A percentile compares a stretch with the other conserved stretches of the same genome.
Conservation (phyloP, 2,329 filamentous ascomycete species). For the Claviceps sorghi region DNA sequence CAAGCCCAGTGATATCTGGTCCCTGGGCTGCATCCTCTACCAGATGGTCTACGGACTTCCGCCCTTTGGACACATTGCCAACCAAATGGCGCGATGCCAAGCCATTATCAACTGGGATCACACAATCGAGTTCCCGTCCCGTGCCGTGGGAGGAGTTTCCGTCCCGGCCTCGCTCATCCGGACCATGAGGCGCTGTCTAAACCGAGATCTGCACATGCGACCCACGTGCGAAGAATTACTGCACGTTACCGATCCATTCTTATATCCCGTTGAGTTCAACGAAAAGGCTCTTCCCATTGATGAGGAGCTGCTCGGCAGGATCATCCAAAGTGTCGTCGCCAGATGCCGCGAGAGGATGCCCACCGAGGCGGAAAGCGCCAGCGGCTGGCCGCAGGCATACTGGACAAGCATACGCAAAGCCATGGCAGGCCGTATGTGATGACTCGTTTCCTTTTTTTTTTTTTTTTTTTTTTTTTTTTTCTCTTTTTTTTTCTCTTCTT, state of each 20-base stretch:
- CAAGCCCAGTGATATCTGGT: slow-evolving; percentile 94
- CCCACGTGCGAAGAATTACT: slow-evolving; percentile 51
- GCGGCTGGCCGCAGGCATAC: slow-evolving; percentile 46
- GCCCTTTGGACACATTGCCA: slow-evolving; percentile 83
- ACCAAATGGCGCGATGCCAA: slow-evolving; percentile 73
- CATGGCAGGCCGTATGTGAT: slow-evolving; percentile 20
- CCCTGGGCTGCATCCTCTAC: slow-evolving; percentile 87
- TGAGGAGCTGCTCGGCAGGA: slow-evolving; percentile 45
- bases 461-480: slow-evolving; percentile 12
- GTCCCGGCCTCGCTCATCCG: slow-evolving; percentile 45
- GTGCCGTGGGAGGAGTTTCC: slow-evolving; percentile 49
- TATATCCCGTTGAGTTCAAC: slow-evolving; percentile 45
- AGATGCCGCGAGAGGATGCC: slow-evolving; percentile 45
- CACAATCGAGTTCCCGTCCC: slow-evolving; percentile 54
- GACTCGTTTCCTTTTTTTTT: neutral
- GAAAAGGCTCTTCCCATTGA: slow-evolving; percentile 44
- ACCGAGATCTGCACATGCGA: slow-evolving; percentile 45
- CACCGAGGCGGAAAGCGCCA: slow-evolving; percentile 39
- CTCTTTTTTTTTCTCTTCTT: neutral
- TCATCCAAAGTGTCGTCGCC: slow-evolving; percentile 47
- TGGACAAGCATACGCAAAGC: slow-evolving; percentile 45
- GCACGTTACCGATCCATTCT: slow-evolving; percentile 42
- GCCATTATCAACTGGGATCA: slow-evolving; percentile 72
- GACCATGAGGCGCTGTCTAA: slow-evolving; percentile 49
- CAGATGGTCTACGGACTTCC: slow-evolving; percentile 97